phyloP scores from a whole-genome alignment of 805 yeast species.

The Kockiozyma suomiensis region DNA sequence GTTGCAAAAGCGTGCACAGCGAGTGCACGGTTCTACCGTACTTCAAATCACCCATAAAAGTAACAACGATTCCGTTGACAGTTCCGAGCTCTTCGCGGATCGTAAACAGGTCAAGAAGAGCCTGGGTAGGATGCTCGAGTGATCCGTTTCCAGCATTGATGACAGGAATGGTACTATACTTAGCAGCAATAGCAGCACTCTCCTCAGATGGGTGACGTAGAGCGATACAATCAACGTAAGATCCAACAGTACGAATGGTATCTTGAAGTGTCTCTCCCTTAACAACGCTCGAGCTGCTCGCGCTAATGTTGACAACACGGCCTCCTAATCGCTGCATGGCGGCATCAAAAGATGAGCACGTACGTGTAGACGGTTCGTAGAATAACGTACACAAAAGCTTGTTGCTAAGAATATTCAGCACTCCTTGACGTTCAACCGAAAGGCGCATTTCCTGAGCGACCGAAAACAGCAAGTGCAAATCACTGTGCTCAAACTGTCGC shows the following conservation, averaged over 20 bases:
- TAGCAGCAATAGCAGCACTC: constrained; percentile 91
- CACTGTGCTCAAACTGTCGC: constrained; percentile 80
- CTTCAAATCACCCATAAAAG: constrained; percentile 98
- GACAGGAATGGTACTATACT: constrained; percentile 95
- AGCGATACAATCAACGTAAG: constrained; percentile 95
- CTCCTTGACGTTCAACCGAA: constrained; percentile 95
- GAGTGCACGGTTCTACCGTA: constrained; percentile 99
- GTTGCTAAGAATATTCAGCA: constrained; percentile 85
- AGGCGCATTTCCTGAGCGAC: constrained; percentile 98
- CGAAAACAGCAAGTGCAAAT: constrained; percentile 88
- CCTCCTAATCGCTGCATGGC: constrained; percentile 99
- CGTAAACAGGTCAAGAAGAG: constrained; percentile 94
- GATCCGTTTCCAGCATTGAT: constrained; percentile 98
- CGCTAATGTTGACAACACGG: constrained; percentile 84
- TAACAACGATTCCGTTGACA: constrained; percentile 95
- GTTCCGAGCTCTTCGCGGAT: constrained; percentile 99
- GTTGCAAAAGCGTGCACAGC: constrained; percentile 82
- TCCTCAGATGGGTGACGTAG: constrained; percentile 94
- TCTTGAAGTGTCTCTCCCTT: constrained; percentile 99
- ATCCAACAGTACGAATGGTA: constrained; percentile 90
- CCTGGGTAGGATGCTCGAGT: constrained; percentile 98
- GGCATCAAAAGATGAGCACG: constrained; percentile 95
- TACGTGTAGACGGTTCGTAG: constrained; percentile 98
- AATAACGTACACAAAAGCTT: constrained; percentile 91
- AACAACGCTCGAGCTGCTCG: constrained; percentile 88